Evolutionary conservation across 352 stramenopile species (phyloP).

Genomic region (Pythium brassicae): DNA sequence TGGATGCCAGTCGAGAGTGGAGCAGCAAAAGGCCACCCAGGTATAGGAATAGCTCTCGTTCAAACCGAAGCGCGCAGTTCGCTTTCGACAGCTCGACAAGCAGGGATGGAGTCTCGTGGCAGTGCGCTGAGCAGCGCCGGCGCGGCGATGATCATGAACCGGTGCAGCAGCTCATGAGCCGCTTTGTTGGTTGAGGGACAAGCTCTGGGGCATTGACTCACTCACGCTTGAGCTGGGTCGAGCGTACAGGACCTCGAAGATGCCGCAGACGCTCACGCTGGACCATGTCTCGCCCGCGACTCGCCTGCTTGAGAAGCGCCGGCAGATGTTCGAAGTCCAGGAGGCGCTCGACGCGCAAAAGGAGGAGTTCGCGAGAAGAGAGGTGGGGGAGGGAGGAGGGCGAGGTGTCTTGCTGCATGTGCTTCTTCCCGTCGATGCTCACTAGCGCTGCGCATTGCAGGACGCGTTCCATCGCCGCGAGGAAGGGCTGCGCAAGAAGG

Average conservation of each 20-base stretch:
- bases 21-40: no score
- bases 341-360: slow-evolving; percentile 93
- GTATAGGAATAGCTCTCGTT: not conserved
- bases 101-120: slow-evolving; percentile 48
- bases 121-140: slow-evolving; percentile 55
- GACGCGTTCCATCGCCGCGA: slow-evolving; percentile 92
- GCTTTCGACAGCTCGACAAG: no score
- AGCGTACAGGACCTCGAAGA: slow-evolving; percentile 30
- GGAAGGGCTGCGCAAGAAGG: slow-evolving; percentile 90
- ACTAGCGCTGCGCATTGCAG: slow-evolving; percentile 15
- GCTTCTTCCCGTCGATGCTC: no score
- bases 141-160: slow-evolving; percentile 66
- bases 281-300: slow-evolving; percentile 93
- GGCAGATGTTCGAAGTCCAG: slow-evolving; percentile 95
- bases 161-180: slow-evolving; percentile 21
- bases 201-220: no score
- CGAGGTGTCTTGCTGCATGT: not conserved
- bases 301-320: slow-evolving; percentile 90
- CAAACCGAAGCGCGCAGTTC: not conserved
- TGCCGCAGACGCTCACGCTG: slow-evolving; percentile 87
- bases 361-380: slow-evolving; percentile 88
- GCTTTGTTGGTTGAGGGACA: not conserved
- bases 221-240: no score
- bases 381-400: no score
- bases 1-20: no score